Conservation (phyloP, 2,329 filamentous ascomycete genomes). For the Talaromyces sp. region DNA sequence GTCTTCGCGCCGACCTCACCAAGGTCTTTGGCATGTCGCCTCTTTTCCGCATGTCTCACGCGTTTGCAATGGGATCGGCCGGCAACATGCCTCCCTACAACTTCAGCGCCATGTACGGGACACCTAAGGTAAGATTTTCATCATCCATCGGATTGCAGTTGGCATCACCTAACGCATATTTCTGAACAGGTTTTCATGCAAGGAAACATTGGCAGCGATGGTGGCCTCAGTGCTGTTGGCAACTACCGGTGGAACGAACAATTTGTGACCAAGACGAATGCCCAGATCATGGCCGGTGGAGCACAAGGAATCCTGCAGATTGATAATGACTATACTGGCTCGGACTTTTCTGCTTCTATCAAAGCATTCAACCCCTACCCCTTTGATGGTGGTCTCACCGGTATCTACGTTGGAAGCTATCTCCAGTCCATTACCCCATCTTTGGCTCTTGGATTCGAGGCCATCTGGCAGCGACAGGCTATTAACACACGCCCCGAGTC, state of each 20-base stretch:
- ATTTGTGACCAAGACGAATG: conserved; percentile 79
- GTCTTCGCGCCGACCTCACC: conserved; percentile 90
- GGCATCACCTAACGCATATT: not conserved
- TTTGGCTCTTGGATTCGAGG: conserved; percentile 83
- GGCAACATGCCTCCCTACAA: conserved; percentile 82
- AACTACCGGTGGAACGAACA: conserved; percentile 84
- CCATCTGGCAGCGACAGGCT: conserved; percentile 85
- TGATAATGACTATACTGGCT: conserved; percentile 91
- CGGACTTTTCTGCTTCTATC: conserved; percentile 86
- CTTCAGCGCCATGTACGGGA: conserved; percentile 90
- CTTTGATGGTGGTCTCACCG: conserved; percentile 86
- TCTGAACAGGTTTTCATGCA: conserved; percentile 77
- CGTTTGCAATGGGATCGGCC: conserved; percentile 87
- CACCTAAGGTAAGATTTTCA: conserved; percentile 66
- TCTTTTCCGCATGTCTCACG: conserved; percentile 95
- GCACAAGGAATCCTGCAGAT: conserved; percentile 85
- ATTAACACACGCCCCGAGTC: conserved; percentile 86
- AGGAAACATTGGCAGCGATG: conserved; percentile 91
- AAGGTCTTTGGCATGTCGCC: conserved; percentile 93
- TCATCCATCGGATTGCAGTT: not conserved
- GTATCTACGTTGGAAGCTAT: conserved; percentile 94
- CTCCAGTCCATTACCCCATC: conserved; percentile 86
- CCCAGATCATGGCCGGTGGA: conserved; percentile 73
- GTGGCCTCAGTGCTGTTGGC: conserved; percentile 78
- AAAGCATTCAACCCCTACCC: conserved; percentile 95